These are phyloP conservation scores for Fraxinus platypoda DNA, from an alignment of 305 asterid species.

Conservation along the genomic window DNA sequence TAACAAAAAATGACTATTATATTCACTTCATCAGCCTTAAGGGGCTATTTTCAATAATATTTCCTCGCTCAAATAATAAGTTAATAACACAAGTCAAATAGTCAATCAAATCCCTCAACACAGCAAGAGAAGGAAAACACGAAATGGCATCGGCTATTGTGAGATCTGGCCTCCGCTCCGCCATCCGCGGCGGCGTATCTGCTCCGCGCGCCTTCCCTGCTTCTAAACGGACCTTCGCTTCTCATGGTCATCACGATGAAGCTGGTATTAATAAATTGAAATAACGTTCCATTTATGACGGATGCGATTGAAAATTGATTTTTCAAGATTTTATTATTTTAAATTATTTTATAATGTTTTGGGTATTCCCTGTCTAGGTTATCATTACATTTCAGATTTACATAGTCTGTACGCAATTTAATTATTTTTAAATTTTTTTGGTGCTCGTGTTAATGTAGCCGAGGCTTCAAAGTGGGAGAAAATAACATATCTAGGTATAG, in stretches of 20 bases:
- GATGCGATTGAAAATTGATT: background rate
- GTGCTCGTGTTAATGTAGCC: constrained; percentile 30
- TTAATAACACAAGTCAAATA: too few species aligned
- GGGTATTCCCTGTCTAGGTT: background rate
- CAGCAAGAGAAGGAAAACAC: background rate
- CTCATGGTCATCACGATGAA: constrained; percentile 57
- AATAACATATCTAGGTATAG: constrained; percentile 52
- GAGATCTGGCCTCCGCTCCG: constrained; percentile 69
- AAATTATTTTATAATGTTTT: background rate
- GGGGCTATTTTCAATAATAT: too few species aligned
- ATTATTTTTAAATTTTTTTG: background rate
- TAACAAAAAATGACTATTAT: background rate
- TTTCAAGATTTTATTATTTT: background rate
- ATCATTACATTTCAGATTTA: background rate
- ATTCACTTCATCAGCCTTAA: too few species aligned
- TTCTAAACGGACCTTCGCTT: constrained; percentile 51
- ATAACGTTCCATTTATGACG: background rate
- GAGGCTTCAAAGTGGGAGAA: constrained; percentile 88
- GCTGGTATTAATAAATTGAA: constrained; percentile 44
- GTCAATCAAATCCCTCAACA: background rate
- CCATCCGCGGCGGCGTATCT: constrained; percentile 54
- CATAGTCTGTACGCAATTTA: background rate
- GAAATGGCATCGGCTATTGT: constrained; percentile 65
- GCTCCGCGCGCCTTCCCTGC: constrained; percentile 34
- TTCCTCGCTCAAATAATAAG: too few species aligned